A percentile compares a stretch with the other conserved stretches of the same genome.
Conservation (phyloP, 768 basidiomycete species). For the Tephrocybe sp. region DNA sequence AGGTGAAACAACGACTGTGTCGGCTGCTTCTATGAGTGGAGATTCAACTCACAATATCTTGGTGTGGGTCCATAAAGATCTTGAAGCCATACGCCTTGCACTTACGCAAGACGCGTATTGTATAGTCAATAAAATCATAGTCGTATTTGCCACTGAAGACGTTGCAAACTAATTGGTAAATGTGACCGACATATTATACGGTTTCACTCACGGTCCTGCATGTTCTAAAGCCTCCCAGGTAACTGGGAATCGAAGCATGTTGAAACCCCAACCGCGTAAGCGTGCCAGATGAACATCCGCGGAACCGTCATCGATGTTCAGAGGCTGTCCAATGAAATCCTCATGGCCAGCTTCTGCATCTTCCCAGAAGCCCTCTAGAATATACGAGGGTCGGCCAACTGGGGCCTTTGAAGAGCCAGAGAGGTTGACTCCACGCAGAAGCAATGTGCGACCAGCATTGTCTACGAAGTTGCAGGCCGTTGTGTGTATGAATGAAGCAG, state of each 20-base stretch:
- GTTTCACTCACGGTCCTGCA: conserved; percentile 81
- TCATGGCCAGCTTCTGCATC: conserved; percentile 64
- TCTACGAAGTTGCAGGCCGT: conserved; percentile 70
- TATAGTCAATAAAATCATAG: conserved; percentile 89
- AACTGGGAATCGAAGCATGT: conserved; percentile 78
- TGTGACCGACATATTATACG: background rate
- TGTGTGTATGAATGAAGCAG: conserved; percentile 62
- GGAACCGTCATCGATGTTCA: conserved; percentile 81
- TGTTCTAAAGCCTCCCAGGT: conserved; percentile 96
- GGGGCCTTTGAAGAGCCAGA: conserved; percentile 89
- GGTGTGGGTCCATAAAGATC: conserved; percentile 94
- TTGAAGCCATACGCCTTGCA: conserved; percentile 91
- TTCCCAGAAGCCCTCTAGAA: conserved; percentile 80
- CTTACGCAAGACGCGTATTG: conserved; percentile 79
- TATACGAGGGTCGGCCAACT: conserved; percentile 60
- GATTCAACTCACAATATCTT: conserved; percentile 73
- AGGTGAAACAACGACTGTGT: background rate
- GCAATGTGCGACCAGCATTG: conserved; percentile 65
- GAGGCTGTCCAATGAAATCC: conserved; percentile 72
- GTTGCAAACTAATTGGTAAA: conserved; percentile 1
- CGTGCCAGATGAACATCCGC: conserved; percentile 84
- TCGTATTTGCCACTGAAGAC: conserved; percentile 79
- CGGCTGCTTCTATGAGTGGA: too few species aligned
- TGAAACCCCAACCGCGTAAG: conserved; percentile 93
- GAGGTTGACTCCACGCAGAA: conserved; percentile 94